A percentile compares a stretch with the other conserved stretches of the same genome.
Evolutionary conservation across 2,329 filamentous ascomycete genomes (phyloP).

Genomic region (Ophiostoma novo-ulmi): DNA sequence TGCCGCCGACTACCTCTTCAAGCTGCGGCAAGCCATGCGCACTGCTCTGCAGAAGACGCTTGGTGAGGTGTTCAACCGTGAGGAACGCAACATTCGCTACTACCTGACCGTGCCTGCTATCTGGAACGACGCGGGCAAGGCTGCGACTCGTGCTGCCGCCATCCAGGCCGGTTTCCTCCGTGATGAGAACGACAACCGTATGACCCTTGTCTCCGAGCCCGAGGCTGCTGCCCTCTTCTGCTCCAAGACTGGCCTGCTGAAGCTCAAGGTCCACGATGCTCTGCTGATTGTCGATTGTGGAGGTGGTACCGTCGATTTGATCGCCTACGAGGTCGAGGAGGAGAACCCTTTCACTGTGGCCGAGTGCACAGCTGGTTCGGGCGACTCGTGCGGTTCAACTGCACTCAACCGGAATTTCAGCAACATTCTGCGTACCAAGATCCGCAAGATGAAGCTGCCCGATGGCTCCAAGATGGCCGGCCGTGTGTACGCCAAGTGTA

Average conservation of each 20-base stretch:
- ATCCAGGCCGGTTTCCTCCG: slow-evolving; percentile 95
- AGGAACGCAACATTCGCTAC: slow-evolving; percentile 96
- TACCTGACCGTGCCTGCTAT: slow-evolving; percentile 98
- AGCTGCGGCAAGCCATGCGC: slow-evolving; percentile 94
- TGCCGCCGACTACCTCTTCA: slow-evolving; percentile 98
- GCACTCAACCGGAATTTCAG: slow-evolving; percentile 97
- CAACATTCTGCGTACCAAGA: slow-evolving; percentile 95
- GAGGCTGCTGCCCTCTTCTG: slow-evolving; percentile 97
- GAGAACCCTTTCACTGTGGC: slow-evolving; percentile 95
- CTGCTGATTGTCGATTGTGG: slow-evolving; percentile 97
- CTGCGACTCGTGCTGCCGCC: slow-evolving; percentile 88
- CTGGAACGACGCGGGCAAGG: slow-evolving; percentile 98
- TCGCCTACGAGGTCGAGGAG: slow-evolving; percentile 97
- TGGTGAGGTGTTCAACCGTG: slow-evolving; percentile 94
- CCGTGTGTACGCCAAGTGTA: slow-evolving; percentile 97
- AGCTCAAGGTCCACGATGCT: slow-evolving; percentile 97
- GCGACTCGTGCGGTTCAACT: slow-evolving; percentile 97
- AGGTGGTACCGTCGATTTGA: slow-evolving; percentile 97
- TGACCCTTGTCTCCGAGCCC: slow-evolving; percentile 92
- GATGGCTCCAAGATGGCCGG: slow-evolving; percentile 97
- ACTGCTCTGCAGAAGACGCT: slow-evolving; percentile 92
- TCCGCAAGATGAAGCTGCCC: slow-evolving; percentile 97
- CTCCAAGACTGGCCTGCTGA: slow-evolving; percentile 90
- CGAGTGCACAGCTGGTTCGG: slow-evolving; percentile 94
- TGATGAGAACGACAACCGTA: slow-evolving; percentile 93